Base-by-base conservation (phyloP, 768 basidiomycete genomes). In the Kwoniella dendrophila region DNA sequence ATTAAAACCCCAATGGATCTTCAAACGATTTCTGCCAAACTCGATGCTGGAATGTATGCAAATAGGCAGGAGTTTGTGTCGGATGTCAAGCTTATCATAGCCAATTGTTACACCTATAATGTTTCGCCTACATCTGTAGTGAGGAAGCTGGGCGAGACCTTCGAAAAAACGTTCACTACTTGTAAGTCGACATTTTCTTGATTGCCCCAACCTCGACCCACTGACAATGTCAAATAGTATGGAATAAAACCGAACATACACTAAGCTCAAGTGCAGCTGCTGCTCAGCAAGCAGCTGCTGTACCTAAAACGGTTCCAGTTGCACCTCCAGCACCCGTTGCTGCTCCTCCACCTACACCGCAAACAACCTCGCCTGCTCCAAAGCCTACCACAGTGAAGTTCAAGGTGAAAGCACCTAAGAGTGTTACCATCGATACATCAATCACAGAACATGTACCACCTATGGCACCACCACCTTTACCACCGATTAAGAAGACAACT, bases 1-100 rank as follows among this genome's bases (percentile, higher is more conserved):
- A 88, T 99, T 78, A 90, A 90, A 78, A 83, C 88, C 11, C 95
- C 96, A 0, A 97, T 99, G 91, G 96, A 99, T 74, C 82, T 98
- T 18, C 87, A 87, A 53, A 92, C 93, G 0, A 89, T 95, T 83
- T 82, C 84, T 27, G 88, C 88, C 36, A 97, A 95, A 76, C 81
- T 98, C 11, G 87, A 90, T 69, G 86, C 85, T 58, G 92, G 93
- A 5, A 84, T 88, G 79, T 98, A 97, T 81, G 84, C 86, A 63
- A 86, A 90, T 70, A 86, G 92, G 10, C 86, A 87, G 70, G 88
- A 84, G 14, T 95, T 98, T 77, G 87, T 88, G 66, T 82, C 84
- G 27, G 96, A 99, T 77, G 89, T 98, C 78, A 86, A 84, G 59
- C 84, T 95, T 55, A 92, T 98, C 87, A 85, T 92, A 48, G 75